These are phyloP conservation scores for Candida anglica DNA, from an alignment of 805 yeast species.

Conservation along the genomic window DNA sequence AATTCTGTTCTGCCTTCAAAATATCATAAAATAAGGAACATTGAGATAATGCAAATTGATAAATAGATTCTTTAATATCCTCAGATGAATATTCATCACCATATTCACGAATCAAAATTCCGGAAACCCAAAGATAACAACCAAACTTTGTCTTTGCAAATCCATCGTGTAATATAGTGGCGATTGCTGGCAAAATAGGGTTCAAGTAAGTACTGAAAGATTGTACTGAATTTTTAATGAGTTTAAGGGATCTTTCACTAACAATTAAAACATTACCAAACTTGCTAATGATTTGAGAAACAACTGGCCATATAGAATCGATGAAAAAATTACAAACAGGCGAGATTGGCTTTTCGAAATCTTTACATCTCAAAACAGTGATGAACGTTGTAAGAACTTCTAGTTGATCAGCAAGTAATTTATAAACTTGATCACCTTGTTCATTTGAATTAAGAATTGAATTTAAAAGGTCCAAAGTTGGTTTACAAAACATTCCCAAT, in stretches of 20 bases:
- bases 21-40: conserved; percentile 51
- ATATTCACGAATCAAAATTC: conserved; percentile 71
- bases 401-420: conserved; percentile 61
- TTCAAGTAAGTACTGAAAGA: conserved; percentile 53
- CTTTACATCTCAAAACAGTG: conserved; percentile 49
- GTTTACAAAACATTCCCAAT: conserved; percentile 60
- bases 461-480: conserved; percentile 51
- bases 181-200: conserved; percentile 61
- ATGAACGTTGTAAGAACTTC: conserved; percentile 65
- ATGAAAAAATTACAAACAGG: conserved; percentile 53
- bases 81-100: conserved; percentile 50
- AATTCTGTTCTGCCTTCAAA: conserved; percentile 23
- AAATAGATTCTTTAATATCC: conserved; percentile 55
- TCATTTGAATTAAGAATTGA: conserved; percentile 12
- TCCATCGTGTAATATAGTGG: conserved; percentile 63
- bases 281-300: conserved; percentile 43
- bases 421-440: conserved; percentile 29
- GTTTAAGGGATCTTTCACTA: conserved; percentile 72
- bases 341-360: conserved; percentile 31
- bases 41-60: conserved; percentile 72
- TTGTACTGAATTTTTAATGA: conserved; percentile 62
- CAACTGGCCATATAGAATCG: conserved; percentile 56
- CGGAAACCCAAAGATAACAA: conserved; percentile 88
- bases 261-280: conserved; percentile 60
- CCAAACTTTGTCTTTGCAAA: conserved; percentile 70